phyloP scores from a whole-genome alignment of 2,329 filamentous ascomycete species.

The Botrytis cinerea region DNA sequence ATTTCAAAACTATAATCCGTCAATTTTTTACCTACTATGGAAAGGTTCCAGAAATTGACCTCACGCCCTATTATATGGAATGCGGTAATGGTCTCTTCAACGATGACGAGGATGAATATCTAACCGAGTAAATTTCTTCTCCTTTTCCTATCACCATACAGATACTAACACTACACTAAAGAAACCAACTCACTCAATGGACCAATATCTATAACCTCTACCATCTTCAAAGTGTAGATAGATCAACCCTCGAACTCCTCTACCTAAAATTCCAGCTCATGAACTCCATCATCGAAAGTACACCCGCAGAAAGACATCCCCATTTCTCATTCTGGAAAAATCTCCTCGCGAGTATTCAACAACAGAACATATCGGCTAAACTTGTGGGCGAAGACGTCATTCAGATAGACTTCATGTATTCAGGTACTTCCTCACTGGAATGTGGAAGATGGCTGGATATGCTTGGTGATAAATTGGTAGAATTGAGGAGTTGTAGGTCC shows the following conservation, averaged over 20 bases:
- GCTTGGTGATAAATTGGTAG: not conserved
- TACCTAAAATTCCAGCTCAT: not conserved
- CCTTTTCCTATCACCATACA: not conserved
- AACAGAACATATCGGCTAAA: not conserved
- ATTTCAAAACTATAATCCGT: not conserved
- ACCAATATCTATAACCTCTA: not conserved
- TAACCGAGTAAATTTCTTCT: not conserved
- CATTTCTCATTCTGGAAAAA: not conserved
- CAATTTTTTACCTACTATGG: too few relatives aligned
- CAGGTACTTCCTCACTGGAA: conserved; percentile 27
- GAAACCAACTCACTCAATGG: not conserved
- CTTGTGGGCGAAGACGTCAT: conserved; percentile 18
- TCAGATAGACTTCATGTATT: conserved; percentile 26
- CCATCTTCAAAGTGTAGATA: not conserved
- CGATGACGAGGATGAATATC: not conserved
- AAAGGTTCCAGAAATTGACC: not conserved
- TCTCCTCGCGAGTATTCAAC: not conserved
- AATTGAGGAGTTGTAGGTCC: not conserved
- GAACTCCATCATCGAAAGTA: not conserved
- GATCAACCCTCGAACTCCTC: not conserved
- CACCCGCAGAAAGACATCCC: not conserved
- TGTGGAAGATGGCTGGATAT: conserved; percentile 13
- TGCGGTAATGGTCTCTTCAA: not conserved
- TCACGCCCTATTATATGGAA: not conserved
- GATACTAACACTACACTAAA: not conserved